Evolutionary conservation across 169 alveolate genomes (phyloP), one percentile per base, ranked within the genome.

Genomic region (Plasmodium inui): DNA sequence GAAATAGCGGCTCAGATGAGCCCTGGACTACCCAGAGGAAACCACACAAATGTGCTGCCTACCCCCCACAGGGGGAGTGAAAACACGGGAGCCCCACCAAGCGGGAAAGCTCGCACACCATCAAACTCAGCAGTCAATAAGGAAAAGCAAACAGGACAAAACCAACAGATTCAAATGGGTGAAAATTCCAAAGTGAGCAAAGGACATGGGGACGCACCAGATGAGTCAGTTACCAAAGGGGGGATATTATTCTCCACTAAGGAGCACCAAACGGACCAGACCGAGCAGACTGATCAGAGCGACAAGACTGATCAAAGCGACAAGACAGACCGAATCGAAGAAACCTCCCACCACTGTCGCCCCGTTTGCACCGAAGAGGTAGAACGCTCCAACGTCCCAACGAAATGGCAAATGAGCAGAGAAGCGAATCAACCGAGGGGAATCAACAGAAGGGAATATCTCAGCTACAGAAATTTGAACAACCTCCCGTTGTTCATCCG

Each of bases 401-500:
- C 37, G 2, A 67, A 19, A 22, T 67, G 76, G 76, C 41, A 67
- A 67, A 67, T 8, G 34, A 28, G 8, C 12, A 22, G 14, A 67
- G 76, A 67, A 19, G 5, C 28, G 4, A 67, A 4, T 28, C 19
- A 67, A 8, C 37, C 76, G 8, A 67, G 76, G 76, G 76, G 37
- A 67, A 7, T 9, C 34, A 41, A 12, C 4, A 55, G 34, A 86
- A 55, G 70, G n/a, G 37, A 79, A 19, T 83, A 89, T 3, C 28
- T 89, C 14, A 78, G 46, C 34, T 78, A 89, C 72, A 34, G 34
- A 57, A 89, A 89, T 41, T 78, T 89, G 53, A 41, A 61, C 14
- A 89, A 39, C 22, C 72, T 89, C 70, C 94, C 94, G 12, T 19
- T 22, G 19, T 89, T 79, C 73, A 89, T 89, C 12, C 90, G 71